Percentiles rank a stretch among this genome's conserved stretches.
Conservation (phyloP, 768 basidiomycete genomes). For the Naganishia randhawae region DNA sequence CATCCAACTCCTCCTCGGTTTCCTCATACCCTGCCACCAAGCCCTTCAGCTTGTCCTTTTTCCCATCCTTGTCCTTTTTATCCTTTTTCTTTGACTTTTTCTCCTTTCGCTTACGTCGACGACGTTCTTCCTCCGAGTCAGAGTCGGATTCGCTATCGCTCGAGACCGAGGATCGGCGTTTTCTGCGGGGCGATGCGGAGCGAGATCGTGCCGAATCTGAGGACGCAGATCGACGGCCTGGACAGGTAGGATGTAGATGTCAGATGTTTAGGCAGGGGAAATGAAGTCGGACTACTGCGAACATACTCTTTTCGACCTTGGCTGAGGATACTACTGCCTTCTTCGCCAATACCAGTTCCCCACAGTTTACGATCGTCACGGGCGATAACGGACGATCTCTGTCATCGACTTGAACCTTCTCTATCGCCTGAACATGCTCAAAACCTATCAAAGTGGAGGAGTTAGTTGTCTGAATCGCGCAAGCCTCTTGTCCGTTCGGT, state of each 20-base stretch:
- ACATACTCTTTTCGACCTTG: slow-evolving; percentile 1
- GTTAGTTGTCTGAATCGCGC: background rate
- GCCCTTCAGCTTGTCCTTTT: slow-evolving; percentile 26
- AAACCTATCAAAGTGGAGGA: slow-evolving; percentile 37
- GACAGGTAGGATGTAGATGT: background rate
- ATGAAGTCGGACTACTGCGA: background rate
- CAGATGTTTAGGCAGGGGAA: background rate
- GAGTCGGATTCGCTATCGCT: slow-evolving; percentile 2
- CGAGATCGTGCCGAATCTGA: slow-evolving; percentile 21
- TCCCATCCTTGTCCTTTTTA: slow-evolving; percentile 28
- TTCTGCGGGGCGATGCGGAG: slow-evolving; percentile 17
- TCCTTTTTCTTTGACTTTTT: slow-evolving; percentile 27
- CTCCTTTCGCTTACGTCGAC: slow-evolving; percentile 53
- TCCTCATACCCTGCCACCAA: slow-evolving; percentile 32
- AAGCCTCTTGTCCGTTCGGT: slow-evolving; percentile 52
- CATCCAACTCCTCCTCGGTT: slow-evolving; percentile 47
- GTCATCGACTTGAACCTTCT: slow-evolving; percentile 65
- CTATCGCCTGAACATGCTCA: slow-evolving; percentile 59
- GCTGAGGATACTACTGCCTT: slow-evolving; percentile 39
- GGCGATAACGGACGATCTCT: slow-evolving; percentile 69
- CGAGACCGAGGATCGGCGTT: background rate
- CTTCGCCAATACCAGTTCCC: slow-evolving; percentile 66
- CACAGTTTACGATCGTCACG: slow-evolving; percentile 70
- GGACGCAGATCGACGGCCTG: slow-evolving; percentile 31
- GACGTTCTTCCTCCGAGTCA: slow-evolving; percentile 22